Evolutionary conservation across 148 eudicot species (phyloP), one percentile per base, ranked within the genome.

Genomic region (Spergularia marina): DNA sequence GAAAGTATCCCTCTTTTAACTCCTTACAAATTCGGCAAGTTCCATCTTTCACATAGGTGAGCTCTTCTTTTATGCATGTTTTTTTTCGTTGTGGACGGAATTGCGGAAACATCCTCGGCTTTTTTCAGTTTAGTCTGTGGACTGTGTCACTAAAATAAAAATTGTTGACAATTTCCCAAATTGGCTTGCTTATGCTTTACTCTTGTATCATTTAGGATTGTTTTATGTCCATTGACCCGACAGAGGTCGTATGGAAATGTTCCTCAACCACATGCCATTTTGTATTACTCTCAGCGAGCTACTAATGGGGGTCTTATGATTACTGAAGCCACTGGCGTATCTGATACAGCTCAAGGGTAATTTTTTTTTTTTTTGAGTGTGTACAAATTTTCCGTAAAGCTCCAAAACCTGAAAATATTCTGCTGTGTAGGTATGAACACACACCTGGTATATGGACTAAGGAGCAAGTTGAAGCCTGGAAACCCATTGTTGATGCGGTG

Each of bases 381-480:
- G 41, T 12, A 21, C 18, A 52, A 49, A 36, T 39, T 14, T 16
- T 40, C 40, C 53, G 4, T 17, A 30, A 6, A 66, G 53, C 1
- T 40, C 40, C 10, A 21, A 4, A 13, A 14, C 16, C 10, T 44
- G 49, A 44, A 44, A 44, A 44, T 16, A 18, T 69, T 49, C 47
- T 44, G 7, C 47, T 23, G 55, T 18, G 65, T 17, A 87, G 89
- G 69, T 78, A 82, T 70, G 67, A 71, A 23, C 25, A 82, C 17
- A 82, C 86, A 1, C 87, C 89, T 55, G 89, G 87, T 44, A 84
- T 84, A 82, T 87, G 89, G 89, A 87, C 87, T 13, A 78, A 82
- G 54, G 86, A 87, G 75, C 89, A 87, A 76, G 86, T 84, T 23
- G 86, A 84, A 77, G 89, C 89, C 8, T 87, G 89, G 89, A 87